A percentile compares a stretch with the other conserved stretches of the same genome.
phyloP scores from a whole-genome alignment of 805 yeast species.

The Lipomyces yamanashiensis region DNA sequence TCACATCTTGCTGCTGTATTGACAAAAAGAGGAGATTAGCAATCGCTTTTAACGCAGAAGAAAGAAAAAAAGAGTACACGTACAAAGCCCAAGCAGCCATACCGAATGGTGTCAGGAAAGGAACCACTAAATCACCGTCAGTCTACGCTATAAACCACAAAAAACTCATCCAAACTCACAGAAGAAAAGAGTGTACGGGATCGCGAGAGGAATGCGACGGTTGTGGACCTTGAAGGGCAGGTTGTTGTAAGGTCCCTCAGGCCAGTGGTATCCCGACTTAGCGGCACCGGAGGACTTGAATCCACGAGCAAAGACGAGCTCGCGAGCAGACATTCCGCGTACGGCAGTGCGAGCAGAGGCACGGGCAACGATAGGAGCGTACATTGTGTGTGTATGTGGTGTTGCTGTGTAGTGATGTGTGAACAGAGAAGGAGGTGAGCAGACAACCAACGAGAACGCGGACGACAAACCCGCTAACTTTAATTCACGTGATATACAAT shows the following conservation, averaged over 20 bases:
- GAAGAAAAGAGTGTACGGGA: slow-evolving; percentile 31
- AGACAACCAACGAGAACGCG: background rate
- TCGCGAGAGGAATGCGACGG: slow-evolving; percentile 59
- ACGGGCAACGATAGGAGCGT: slow-evolving; percentile 29
- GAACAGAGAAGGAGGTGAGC: background rate
- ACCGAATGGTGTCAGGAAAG: slow-evolving; percentile 36
- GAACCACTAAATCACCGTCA: slow-evolving; percentile 22
- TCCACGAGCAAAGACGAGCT: slow-evolving; percentile 40
- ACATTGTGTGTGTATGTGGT: slow-evolving; percentile 14
- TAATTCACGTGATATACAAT: background rate
- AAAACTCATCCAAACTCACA: slow-evolving; percentile 20
- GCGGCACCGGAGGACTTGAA: slow-evolving; percentile 47
- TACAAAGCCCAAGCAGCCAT: slow-evolving; percentile 36
- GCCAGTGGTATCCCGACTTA: slow-evolving; percentile 56
- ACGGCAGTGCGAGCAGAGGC: slow-evolving; percentile 20
- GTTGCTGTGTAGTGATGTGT: background rate
- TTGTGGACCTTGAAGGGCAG: slow-evolving; percentile 92
- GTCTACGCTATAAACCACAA: background rate
- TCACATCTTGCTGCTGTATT: slow-evolving; percentile 29
- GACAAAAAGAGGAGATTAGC: slow-evolving; percentile 11
- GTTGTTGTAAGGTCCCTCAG: slow-evolving; percentile 87
- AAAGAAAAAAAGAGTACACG: slow-evolving; percentile 13
- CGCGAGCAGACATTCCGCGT: slow-evolving; percentile 18
- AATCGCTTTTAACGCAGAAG: background rate
- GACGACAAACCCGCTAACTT: background rate